Evolutionary conservation across 495 filamentous ascomycete genomes (phyloP), one percentile per base, ranked within the genome.

Genomic region (Penicillium mononematosum): DNA sequence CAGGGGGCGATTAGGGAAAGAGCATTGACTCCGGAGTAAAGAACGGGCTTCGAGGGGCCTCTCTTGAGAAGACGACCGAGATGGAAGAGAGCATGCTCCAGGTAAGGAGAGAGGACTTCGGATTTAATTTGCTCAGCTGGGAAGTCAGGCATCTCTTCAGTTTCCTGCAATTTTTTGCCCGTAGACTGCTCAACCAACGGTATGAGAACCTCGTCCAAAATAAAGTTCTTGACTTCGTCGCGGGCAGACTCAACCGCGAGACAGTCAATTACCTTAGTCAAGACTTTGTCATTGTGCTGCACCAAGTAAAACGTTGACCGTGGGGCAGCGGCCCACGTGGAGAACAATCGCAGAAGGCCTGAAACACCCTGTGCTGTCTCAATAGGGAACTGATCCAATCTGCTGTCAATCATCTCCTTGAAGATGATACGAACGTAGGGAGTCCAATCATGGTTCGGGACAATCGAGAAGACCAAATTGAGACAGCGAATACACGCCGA

Each of bases 351-450:
- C 61, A 96, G 83, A 10, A 90, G 78, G 1, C 87, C 90, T 8
- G 94, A 97, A 17, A 96, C 77, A 36, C 89, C 86, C 61, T 98
- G 93, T 0, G 91, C 89, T 22, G 89, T 95, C 73, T 99, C 93
- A 1, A 83, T 78, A 1, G 93, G 83, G 49, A 99, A 84, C 58
- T 88, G 90, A 5, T 89, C 83, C 7, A 97, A 75, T 56, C 91
- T 82, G 20, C 87, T 88, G 58, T 83, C 83, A 45, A 98, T 78
- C 17, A 94, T 66, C 62, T 96, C 86, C 10, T 80, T 75, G 53
- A 96, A 82, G 46, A 96, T 86, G 2, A 79, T 64, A 7, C 81
- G 74, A 41, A 89, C 78, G 65, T 90, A 96, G 2, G 81, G 72
- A 2, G 75, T 76, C 89, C 93, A 93, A 45, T 86, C 77, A 50